Percentiles rank a stretch among this genome's conserved stretches.
phyloP scores from a whole-genome alignment of 768 basidiomycete species.

The Boletus bicolor region DNA sequence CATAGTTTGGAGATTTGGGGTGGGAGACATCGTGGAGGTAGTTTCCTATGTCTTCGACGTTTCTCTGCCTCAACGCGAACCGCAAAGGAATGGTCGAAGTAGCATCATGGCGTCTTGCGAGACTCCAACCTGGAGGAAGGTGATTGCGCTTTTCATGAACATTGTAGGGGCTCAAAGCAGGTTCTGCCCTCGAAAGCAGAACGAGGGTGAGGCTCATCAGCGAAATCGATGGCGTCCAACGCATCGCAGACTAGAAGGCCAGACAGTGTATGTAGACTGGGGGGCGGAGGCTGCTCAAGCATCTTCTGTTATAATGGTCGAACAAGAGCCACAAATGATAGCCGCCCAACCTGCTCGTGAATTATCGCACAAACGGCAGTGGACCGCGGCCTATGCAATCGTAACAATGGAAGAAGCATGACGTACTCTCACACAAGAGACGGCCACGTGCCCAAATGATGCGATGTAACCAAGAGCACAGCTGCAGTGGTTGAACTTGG shows the following conservation, averaged over 20 bases:
- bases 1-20: slow-evolving; percentile 34
- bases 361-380: no score
- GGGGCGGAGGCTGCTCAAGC: background rate
- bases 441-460: no score
- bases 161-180: slow-evolving; percentile 20
- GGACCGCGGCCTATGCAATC: no score
- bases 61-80: slow-evolving; percentile 33
- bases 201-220: slow-evolving; percentile 10
- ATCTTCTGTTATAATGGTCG: background rate
- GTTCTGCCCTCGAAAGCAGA: slow-evolving; percentile 15
- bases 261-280: background rate
- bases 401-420: no score
- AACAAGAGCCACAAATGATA: no score
- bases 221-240: slow-evolving; percentile 2
- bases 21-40: slow-evolving; percentile 30
- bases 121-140: slow-evolving; percentile 37
- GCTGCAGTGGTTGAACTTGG: no score
- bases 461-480: no score
- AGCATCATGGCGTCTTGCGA: slow-evolving; percentile 34
- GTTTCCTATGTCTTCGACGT: slow-evolving; percentile 25
- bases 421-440: no score
- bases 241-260: slow-evolving; percentile 9
- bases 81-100: slow-evolving; percentile 26
- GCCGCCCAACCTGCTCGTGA: no score
- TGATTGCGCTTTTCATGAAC: slow-evolving; percentile 40